Conservation (phyloP, 2,329 filamentous ascomycete species). For the Lasiodiplodia citricola region DNA sequence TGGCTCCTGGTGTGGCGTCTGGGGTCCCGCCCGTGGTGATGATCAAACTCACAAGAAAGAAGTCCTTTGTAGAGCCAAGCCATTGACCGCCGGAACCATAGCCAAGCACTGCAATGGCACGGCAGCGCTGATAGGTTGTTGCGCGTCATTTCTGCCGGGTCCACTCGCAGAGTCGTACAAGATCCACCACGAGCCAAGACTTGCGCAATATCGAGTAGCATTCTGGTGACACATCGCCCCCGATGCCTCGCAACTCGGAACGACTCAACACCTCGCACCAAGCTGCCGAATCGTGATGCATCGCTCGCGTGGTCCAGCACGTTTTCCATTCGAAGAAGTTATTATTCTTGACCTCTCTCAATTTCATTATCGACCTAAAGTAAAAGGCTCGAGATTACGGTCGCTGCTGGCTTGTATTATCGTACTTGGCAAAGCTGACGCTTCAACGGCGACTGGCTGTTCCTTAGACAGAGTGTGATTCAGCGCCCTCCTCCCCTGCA, state of each 20-base stretch:
- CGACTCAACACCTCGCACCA: not conserved
- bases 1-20: conserved; percentile 1
- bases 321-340: no score
- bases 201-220: not conserved
- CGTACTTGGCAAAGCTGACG: conserved; percentile 18
- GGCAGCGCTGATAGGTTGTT: not conserved
- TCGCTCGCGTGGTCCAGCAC: not conserved
- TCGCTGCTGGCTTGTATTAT: conserved; percentile 11
- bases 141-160: not conserved
- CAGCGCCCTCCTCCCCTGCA: not conserved
- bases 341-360: conserved; percentile 14
- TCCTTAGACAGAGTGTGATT: not conserved
- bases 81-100: conserved; percentile 3
- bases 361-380: conserved; percentile 24
- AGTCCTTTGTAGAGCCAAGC: not conserved
- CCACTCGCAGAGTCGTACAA: not conserved
- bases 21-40: not conserved
- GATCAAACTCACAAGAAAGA: not conserved
- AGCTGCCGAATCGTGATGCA: not conserved
- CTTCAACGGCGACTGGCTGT: conserved; percentile 3
- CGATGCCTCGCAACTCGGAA: not conserved
- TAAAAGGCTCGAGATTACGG: conserved; percentile 22
- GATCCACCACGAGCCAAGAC: not conserved
- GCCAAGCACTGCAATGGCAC: not conserved
- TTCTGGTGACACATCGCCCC: conserved; percentile 15